A percentile compares a stretch with the other conserved stretches of the same genome.
phyloP scores from a whole-genome alignment of 345 rosid species.

The Eucalyptus erythrocorys region DNA sequence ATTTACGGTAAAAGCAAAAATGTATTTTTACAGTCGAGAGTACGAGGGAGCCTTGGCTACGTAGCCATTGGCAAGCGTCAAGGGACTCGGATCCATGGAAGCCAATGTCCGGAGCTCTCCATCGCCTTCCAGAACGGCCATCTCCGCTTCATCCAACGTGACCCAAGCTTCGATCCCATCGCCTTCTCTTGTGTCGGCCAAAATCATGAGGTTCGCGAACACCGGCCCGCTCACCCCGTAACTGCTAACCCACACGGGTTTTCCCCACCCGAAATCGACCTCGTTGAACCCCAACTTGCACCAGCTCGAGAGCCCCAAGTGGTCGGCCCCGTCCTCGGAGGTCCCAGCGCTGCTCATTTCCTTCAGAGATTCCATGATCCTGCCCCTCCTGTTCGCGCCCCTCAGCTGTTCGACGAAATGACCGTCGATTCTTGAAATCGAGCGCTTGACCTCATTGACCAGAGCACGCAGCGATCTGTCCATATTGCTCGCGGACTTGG shows the following conservation, averaged over 20 bases:
- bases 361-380: not conserved
- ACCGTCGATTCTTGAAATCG: not conserved
- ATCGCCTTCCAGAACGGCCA: slow-evolving; percentile 11
- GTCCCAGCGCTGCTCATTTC: not conserved
- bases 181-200: slow-evolving; percentile 17
- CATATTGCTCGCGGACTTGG: not conserved
- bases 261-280: slow-evolving; percentile 23
- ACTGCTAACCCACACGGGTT: slow-evolving; percentile 5
- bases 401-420: slow-evolving; percentile 1
- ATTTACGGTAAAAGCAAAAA: not conserved
- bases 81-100: not conserved
- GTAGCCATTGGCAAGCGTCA: not conserved
- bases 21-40: not conserved
- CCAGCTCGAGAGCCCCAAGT: slow-evolving; percentile 7
- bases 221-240: not conserved
- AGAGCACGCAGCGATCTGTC: slow-evolving; percentile 17
- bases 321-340: not conserved
- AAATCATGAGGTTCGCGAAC: slow-evolving; percentile 18
- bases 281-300: slow-evolving; percentile 7
- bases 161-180: slow-evolving; percentile 45
- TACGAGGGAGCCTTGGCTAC: not conserved
- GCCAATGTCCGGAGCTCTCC: slow-evolving; percentile 9
- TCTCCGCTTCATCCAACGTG: slow-evolving; percentile 25
- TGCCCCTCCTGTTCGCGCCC: not conserved
- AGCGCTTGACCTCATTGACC: not conserved